Conservation (phyloP, 352 stramenopile genomes). For the Globisporangium paroecandrum region DNA sequence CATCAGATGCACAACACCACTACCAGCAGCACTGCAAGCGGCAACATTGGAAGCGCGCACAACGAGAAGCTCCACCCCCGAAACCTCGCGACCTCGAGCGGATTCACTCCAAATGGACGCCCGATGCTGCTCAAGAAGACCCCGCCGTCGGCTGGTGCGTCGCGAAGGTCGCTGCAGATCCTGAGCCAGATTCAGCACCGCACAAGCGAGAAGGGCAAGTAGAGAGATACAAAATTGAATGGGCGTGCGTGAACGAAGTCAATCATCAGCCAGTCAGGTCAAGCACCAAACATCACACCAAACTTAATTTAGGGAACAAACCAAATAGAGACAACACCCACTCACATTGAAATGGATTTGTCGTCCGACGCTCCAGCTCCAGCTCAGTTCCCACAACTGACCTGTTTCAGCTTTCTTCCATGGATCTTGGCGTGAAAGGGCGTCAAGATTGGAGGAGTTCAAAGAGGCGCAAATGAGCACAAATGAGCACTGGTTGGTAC, state of each 20-base stretch:
- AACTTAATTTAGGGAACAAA: constrained; percentile 1
- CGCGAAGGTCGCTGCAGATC: constrained; percentile 73
- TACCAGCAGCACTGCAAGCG: neutral
- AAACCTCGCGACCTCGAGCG: constrained; percentile 15
- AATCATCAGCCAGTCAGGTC: neutral
- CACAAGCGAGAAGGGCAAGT: constrained; percentile 27
- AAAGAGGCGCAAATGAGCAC: neutral
- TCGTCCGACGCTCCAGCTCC: no score
- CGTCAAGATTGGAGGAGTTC: neutral
- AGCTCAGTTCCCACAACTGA: neutral
- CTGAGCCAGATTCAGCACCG: constrained; percentile 78
- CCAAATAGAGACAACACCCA: neutral
- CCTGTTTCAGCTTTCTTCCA: constrained; percentile 10
- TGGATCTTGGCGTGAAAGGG: constrained; percentile 7
- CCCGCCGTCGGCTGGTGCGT: constrained; percentile 61
- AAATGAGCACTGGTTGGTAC: neutral
- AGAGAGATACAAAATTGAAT: neutral
- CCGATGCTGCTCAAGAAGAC: constrained; percentile 47
- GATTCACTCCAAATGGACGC: constrained; percentile 35
- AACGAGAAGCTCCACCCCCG: constrained; percentile 17
- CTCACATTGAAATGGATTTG: neutral
- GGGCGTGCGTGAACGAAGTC: neutral
- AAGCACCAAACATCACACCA: neutral
- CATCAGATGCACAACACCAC: constrained; percentile 12
- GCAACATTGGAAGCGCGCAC: neutral